Base-by-base conservation (phyloP, 2,329 filamentous ascomycete genomes). In the Penicillium sp. region DNA sequence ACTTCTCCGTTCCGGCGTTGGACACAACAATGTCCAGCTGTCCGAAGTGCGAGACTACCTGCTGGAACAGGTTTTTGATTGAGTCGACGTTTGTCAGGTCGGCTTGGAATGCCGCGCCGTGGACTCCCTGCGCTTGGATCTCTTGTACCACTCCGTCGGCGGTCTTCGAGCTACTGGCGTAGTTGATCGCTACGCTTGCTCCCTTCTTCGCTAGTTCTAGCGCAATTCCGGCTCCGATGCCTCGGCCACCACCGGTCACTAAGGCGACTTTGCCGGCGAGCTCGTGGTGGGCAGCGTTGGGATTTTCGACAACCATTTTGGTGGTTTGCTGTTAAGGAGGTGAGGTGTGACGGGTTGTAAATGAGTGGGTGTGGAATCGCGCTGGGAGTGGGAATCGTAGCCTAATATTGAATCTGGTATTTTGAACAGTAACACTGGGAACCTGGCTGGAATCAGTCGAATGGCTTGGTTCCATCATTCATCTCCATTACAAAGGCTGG, bases 51-150 rank as follows among this genome's bases (percentile, higher is more conserved):
- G 77, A 76, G 60, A 85, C 78, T 52, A 85, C 85, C 68, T 87
- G 73, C 55, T 82, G 79, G 77, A 90, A 88, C 64, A 90, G 76
- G 57, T 75, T 73, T 53, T 81, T 79, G 62, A 86, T 89, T 73
- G 89, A 79, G 57, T 80, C 72, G 44, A 88, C 82, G 58, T 88
- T 78, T 62, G 83, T 80, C 55, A 90, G 82, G 75, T 90, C 87
- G 65, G 87, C 88, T 76, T 86, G 82, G 75, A 89, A 77, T 59
- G 86, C 81, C 14, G 82, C 79, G 38, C 86, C 84, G 60, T 87
- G 83, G 49, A 81, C 80, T 53, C 86, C 86, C 55, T 79, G 73
- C 65, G 81, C 80, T 78, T 88, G 83, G 79, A 90, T 89, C 69
- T 82, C 76, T 51, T 82, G 74, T 57, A 89, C 87, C 55, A 89